These are phyloP conservation scores for Eremochloa ophiuroides DNA, from an alignment of 176 grass and related monocot genomes.

Conservation along the genomic window DNA sequence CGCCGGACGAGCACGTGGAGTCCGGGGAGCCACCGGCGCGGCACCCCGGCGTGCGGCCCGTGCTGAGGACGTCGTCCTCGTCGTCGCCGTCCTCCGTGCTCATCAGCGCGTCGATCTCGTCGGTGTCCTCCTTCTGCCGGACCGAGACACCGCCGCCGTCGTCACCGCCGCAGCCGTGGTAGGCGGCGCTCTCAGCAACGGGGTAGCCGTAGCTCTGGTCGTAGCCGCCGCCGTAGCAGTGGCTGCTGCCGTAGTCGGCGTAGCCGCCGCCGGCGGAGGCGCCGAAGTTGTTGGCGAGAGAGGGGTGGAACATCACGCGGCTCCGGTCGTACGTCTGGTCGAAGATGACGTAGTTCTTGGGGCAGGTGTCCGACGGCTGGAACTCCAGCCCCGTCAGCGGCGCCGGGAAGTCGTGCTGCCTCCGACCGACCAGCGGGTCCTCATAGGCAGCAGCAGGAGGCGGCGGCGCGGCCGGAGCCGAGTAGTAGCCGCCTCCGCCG, in stretches of 20 bases:
- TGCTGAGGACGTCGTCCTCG: conserved; percentile 90
- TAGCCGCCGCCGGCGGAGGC: not conserved
- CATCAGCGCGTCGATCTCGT: conserved; percentile 88
- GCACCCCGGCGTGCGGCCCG: conserved; percentile 63
- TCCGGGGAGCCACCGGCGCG: conserved; percentile 60
- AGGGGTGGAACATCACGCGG: conserved; percentile 94
- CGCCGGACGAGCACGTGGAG: conserved; percentile 68
- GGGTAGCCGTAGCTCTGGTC: not conserved
- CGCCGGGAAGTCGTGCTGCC: conserved; percentile 64
- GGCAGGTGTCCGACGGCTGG: conserved; percentile 83
- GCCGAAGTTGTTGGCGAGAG: conserved; percentile 67
- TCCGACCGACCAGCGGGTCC: conserved; percentile 40
- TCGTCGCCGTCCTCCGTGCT: conserved; percentile 82
- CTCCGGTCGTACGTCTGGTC: conserved; percentile 80
- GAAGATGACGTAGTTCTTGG: conserved; percentile 97
- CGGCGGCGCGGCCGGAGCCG: conserved; percentile 25
- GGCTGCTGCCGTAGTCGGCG: no score
- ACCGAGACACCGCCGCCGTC: conserved; percentile 24
- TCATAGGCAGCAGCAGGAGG: conserved; percentile 30
- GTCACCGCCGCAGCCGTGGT: not conserved
- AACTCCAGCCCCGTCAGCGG: conserved; percentile 80
- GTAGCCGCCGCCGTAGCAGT: conserved; percentile 9
- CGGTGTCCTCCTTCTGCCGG: conserved; percentile 72
- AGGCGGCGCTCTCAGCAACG: conserved; percentile 9
- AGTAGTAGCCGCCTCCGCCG: conserved; percentile 32